A percentile compares a stretch with the other conserved stretches of the same genome.
phyloP scores from a whole-genome alignment of 1,284 basidiomycete genomes.

The Takashimella koratensis region DNA sequence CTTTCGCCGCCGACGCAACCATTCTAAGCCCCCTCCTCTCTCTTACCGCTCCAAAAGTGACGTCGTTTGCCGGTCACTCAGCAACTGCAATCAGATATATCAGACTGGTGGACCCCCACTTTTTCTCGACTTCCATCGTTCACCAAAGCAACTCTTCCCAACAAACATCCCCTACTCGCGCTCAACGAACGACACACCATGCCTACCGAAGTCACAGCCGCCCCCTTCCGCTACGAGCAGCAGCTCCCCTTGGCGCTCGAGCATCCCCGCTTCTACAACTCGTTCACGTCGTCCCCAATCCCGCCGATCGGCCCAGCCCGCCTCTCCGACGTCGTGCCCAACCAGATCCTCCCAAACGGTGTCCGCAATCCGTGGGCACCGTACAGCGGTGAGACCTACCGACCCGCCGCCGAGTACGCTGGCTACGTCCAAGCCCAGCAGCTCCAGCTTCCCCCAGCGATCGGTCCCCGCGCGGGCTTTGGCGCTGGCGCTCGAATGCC shows the following conservation, averaged over 20 bases:
- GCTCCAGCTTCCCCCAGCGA: not conserved
- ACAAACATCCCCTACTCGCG: too few relatives aligned
- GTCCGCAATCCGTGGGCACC: constrained; percentile 30
- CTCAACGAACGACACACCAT: too few relatives aligned
- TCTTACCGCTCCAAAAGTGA: not conserved
- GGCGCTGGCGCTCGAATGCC: not conserved
- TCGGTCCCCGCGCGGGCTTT: not conserved
- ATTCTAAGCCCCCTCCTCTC: not conserved
- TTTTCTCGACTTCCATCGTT: not conserved
- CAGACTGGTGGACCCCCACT: not conserved
- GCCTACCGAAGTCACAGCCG: constrained; percentile 26
- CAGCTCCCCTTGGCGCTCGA: constrained; percentile 7
- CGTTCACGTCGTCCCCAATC: not conserved
- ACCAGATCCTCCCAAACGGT: constrained; percentile 28
- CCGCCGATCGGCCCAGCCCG: constrained; percentile 6
- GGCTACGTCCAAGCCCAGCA: constrained; percentile 1
- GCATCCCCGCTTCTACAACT: constrained; percentile 5
- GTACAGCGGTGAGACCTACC: constrained; percentile 26
- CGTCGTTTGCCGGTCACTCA: not conserved
- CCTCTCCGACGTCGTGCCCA: constrained; percentile 5
- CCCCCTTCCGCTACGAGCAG: constrained; percentile 13
- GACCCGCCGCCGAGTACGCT: constrained; percentile 7
- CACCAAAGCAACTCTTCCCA: not conserved
- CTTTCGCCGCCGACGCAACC: not conserved
- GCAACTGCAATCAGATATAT: not conserved